Evolutionary conservation across 208 protist genomes (phyloP).

Genomic region (Paratrypanosoma confusum): DNA sequence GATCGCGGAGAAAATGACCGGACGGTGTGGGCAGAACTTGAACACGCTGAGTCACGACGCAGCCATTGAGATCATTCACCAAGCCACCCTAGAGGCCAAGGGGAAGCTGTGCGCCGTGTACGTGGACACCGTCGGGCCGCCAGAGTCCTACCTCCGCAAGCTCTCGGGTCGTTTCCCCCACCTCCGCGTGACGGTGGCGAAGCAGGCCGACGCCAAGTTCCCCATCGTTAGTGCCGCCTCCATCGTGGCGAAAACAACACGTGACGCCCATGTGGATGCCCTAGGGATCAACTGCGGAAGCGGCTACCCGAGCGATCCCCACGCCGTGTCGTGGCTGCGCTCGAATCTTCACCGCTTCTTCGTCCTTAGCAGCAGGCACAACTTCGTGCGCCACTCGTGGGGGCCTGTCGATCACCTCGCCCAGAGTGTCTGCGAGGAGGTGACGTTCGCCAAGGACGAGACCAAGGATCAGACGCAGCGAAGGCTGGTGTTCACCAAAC

Average conservation of each 20-base stretch:
- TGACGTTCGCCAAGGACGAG: conserved; percentile 30
- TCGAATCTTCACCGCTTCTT: conserved; percentile 71
- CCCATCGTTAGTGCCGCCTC: conserved; percentile 88
- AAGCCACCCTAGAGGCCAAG: conserved; percentile 48
- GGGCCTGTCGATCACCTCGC: conserved; percentile 50
- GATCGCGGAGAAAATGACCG: conserved; percentile 69
- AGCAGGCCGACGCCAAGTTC: conserved; percentile 88
- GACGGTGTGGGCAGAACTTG: conserved; percentile 54
- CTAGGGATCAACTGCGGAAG: conserved; percentile 54
- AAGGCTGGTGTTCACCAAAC: conserved; percentile 46
- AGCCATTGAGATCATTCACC: conserved; percentile 70
- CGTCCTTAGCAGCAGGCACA: conserved; percentile 26
- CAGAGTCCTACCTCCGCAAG: conserved; percentile 63
- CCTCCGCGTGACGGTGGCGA: conserved; percentile 70
- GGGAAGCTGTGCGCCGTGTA: conserved; percentile 80
- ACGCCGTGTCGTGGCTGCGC: conserved; percentile 53
- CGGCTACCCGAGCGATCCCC: conserved; percentile 76
- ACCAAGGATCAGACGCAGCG: conserved; percentile 23
- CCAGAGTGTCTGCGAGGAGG: conserved; percentile 52
- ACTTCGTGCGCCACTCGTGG: conserved; percentile 72
- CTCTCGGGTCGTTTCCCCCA: conserved; percentile 77
- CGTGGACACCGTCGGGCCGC: conserved; percentile 89
- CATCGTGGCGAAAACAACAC: conserved; percentile 87
- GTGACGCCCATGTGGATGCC: conserved; percentile 32
- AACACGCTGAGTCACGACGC: conserved; percentile 86